Percentiles rank a stretch among this genome's conserved stretches.
These are phyloP conservation scores for Alternaria arbusti DNA, from an alignment of 2,329 filamentous ascomycete genomes.

Conservation along the genomic window DNA sequence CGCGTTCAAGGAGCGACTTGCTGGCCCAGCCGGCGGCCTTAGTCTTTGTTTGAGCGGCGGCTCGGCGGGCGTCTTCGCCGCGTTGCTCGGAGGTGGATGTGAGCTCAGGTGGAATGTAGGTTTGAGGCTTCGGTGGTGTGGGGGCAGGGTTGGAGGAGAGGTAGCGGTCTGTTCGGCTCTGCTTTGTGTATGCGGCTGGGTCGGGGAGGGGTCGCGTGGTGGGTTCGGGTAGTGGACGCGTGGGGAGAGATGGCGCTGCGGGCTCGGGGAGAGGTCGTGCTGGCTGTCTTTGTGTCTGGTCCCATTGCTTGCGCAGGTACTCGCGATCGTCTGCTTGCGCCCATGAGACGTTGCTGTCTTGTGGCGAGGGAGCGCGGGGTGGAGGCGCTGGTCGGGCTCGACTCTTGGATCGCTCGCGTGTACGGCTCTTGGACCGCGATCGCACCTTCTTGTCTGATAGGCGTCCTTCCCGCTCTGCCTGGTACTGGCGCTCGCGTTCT, in stretches of 20 bases:
- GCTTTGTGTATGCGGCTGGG: conserved; percentile 39
- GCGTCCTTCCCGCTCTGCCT: conserved; percentile 64
- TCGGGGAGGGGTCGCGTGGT: conserved; percentile 41
- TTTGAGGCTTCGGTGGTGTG: conserved; percentile 49
- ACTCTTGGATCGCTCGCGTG: conserved; percentile 44
- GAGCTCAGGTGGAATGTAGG: conserved; percentile 58
- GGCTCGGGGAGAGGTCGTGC: conserved; percentile 44
- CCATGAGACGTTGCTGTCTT: conserved; percentile 67
- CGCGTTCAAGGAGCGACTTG: conserved; percentile 76
- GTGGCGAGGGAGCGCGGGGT: conserved; percentile 49
- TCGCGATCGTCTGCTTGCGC: conserved; percentile 69
- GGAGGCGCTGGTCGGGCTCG: conserved; percentile 42
- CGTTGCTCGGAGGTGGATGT: conserved; percentile 67
- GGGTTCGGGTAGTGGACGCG: conserved; percentile 59
- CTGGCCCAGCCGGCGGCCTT: conserved; percentile 68
- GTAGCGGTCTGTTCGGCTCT: conserved; percentile 63
- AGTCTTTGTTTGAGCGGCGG: conserved; percentile 65
- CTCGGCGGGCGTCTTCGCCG: conserved; percentile 66
- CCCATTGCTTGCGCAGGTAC: conserved; percentile 65
- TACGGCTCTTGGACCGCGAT: conserved; percentile 46
- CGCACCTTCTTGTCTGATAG: conserved; percentile 48
- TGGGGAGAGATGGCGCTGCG: conserved; percentile 38
- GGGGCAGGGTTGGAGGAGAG: conserved; percentile 63
- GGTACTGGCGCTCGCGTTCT: conserved; percentile 69
- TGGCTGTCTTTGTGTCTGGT: conserved; percentile 46